These are phyloP conservation scores for Thraustochytrium striatum DNA, from an alignment of 352 stramenopile genomes.

Conservation along the genomic window DNA sequence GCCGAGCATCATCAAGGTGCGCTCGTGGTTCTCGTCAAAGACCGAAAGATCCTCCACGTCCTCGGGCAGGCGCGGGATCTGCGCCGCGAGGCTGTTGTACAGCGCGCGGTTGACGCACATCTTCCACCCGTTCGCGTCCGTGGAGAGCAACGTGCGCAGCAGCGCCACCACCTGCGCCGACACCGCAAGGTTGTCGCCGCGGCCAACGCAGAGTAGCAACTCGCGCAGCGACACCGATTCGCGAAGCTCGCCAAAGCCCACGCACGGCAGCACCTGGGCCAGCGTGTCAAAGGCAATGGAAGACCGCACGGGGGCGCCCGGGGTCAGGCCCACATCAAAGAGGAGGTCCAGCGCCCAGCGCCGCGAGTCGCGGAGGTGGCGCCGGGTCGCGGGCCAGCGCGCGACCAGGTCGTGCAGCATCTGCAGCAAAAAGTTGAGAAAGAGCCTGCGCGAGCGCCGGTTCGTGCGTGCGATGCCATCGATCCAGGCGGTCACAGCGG, in stretches of 20 bases:
- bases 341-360: slow-evolving; percentile 15
- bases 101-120: slow-evolving; percentile 41
- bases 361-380: not conserved
- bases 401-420: slow-evolving; percentile 18
- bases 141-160: slow-evolving; percentile 1
- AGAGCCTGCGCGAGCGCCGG: not conserved
- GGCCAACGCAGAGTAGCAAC: slow-evolving; percentile 19
- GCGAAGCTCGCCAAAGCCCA: not conserved
- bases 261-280: not conserved
- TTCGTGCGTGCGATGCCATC: not conserved
- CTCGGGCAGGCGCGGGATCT: slow-evolving; percentile 37
- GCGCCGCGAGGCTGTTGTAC: not conserved
- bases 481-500: slow-evolving; percentile 22
- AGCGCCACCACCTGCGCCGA: slow-evolving; percentile 27
- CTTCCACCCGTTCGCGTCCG: slow-evolving; percentile 29
- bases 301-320: not conserved
- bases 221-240: not conserved
- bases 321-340: slow-evolving; percentile 1
- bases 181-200: slow-evolving; percentile 8
- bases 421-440: slow-evolving; percentile 43
- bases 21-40: slow-evolving; percentile 19
- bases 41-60: slow-evolving; percentile 37
- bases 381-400: not conserved
- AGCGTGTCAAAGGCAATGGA: slow-evolving; percentile 26
- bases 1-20: slow-evolving; percentile 26